These are phyloP conservation scores for Phylloboletellus chloephorus DNA, from an alignment of 1,284 basidiomycete genomes.

Conservation along the genomic window DNA sequence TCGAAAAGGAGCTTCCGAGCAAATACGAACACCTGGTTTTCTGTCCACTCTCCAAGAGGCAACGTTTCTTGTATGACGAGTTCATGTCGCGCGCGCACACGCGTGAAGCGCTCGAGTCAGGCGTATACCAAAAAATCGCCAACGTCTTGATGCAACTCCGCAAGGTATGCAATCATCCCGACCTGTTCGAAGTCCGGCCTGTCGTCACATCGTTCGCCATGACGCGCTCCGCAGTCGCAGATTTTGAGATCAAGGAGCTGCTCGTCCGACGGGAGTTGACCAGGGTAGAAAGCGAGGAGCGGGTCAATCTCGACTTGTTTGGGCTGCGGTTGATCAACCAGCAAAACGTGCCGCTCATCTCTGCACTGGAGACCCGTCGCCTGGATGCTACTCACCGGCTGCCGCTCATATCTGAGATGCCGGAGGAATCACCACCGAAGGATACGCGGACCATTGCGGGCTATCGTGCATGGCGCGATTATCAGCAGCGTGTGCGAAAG, in stretches of 20 bases:
- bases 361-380: slow-evolving; percentile 47
- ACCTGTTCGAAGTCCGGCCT: slow-evolving; percentile 92
- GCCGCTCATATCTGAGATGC: slow-evolving; percentile 51
- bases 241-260: slow-evolving; percentile 86
- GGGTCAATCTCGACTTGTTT: slow-evolving; percentile 59
- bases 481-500: slow-evolving; percentile 49
- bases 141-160: slow-evolving; percentile 97
- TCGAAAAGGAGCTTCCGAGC: slow-evolving; percentile 92
- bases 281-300: slow-evolving; percentile 41
- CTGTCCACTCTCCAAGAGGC: slow-evolving; percentile 90
- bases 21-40: slow-evolving; percentile 94
- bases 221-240: slow-evolving; percentile 72
- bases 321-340: slow-evolving; percentile 60
- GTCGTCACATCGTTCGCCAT: slow-evolving; percentile 92
- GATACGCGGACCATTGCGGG: slow-evolving; percentile 76
- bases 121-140: slow-evolving; percentile 86
- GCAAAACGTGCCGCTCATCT: slow-evolving; percentile 48
- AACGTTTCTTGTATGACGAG: slow-evolving; percentile 96
- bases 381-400: slow-evolving; percentile 74
- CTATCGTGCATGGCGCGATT: slow-evolving; percentile 56
- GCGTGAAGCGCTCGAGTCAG: slow-evolving; percentile 79
- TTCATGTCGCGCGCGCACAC: slow-evolving; percentile 95
- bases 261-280: slow-evolving; percentile 73
- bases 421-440: slow-evolving; percentile 56
- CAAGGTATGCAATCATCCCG: slow-evolving; percentile 94